Evolutionary conservation across 192 early-diverging fungal genomes (phyloP), one percentile per base, ranked within the genome.

Genomic region (Coemansia sp.): DNA sequence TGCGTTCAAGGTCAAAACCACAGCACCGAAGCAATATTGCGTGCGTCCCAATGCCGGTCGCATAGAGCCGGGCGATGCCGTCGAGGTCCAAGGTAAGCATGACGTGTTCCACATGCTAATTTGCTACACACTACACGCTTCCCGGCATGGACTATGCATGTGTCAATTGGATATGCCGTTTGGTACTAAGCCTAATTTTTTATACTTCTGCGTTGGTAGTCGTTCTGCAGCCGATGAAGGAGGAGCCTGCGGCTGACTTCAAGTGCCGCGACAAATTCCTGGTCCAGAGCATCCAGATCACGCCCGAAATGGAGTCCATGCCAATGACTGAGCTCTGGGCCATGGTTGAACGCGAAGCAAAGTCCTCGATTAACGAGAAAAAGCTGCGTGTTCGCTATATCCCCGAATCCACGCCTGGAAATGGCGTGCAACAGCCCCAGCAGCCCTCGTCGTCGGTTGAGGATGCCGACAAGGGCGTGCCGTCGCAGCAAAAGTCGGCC

Each of bases 1-100:
- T 32, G 92, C 93, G n/a, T 99, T 96, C 87, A 98, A 99, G 74
- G 93, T 99, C 72, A 99, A 99, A 67, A 99, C 97, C 17, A 99
- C 97, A 9, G 97, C 97, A 2, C 97, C 97, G 39, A 96, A 94
- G 82, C 90, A 94, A 65, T 99, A 96, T 77, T 97, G 94, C 72
- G 97, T 99, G 38, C 87, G 94, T 20, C 96, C 97, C 43, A 99
- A 97, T 76, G 87, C 91, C 29, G 96, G 94, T 15, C 79, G 87
- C 38, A 87, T 99, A 59, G 86, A 86, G 25, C 86, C 96, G 4
- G 82, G 89, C 20, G 62, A 81, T 10, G 74, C 84, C 11, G 70
- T 90, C 43, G 88, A 93, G 49, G 88, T 99, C 9, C 90, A 94
- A 83, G 85, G 91, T 91, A 89, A 77, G 59, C 37, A 17, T 25